Evolutionary conservation across 2,329 filamentous ascomycete species (phyloP), one percentile per base, ranked within the genome.

Genomic region (Fusarium metavorans): DNA sequence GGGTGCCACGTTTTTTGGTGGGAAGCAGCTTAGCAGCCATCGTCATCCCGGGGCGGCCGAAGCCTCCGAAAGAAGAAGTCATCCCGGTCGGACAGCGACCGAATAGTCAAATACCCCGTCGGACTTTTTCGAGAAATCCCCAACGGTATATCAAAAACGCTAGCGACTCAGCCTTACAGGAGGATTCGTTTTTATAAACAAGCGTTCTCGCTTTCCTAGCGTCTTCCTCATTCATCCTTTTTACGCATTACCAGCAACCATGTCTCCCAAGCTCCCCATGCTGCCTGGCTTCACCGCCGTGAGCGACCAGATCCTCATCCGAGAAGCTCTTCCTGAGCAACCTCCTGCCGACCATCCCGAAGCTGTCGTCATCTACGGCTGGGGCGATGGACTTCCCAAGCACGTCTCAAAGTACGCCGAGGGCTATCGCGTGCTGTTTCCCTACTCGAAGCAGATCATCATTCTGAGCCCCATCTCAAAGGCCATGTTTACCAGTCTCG

Each of bases 401-500:
- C 85, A 91, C 77, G 84, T 90, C 32, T 81, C 83, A 67, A 91
- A 91, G 78, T 91, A 90, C 75, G 83, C 86, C 16, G 84, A 86
- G 14, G 87, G 86, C 32, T 91, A 88, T 79, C 84, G 84, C 45
- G 76, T 79, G 14, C 84, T 90, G 1, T 91, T 84, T 75, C 89
- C 89, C 0, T 75, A 81, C 27, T 84, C 89, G 6, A 83, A 84
- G 43, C 87, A 90, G 66, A 81, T 91, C 34, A 83, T 89, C 39
- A 81, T 89, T 14, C 83, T 90, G 30, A 87, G 86, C 4, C 84
- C 85, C 34, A 89, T 88, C 63, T 78, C 86, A 5, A 84, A 84
- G 35, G 86, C 85, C 30, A 81, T 87, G 58, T 85, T 84, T 56
- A 83, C 85, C 13, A 80, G 80, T 54, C 82, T 88, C 13, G 79